These are phyloP conservation scores for Caloboletus inedulis DNA, from an alignment of 1,284 basidiomycete species.

Conservation along the genomic window DNA sequence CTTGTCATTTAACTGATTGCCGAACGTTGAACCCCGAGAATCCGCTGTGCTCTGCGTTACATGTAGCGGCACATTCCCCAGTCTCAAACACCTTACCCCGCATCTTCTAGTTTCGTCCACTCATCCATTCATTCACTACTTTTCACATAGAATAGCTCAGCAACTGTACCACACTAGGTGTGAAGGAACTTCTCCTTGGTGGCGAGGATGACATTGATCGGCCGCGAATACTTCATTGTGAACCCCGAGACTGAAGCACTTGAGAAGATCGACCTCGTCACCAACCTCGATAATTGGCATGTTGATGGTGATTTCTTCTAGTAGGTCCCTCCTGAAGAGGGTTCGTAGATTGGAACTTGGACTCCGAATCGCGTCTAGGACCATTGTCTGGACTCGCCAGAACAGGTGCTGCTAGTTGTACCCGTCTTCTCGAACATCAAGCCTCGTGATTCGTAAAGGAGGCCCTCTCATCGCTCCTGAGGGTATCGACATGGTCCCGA, in stretches of 20 bases:
- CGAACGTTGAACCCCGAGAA: not conserved
- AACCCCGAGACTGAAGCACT: constrained; percentile 1
- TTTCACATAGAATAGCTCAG: not conserved
- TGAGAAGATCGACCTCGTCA: not conserved
- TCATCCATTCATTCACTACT: not conserved
- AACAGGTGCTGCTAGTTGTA: constrained; percentile 1
- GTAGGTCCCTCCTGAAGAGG: not conserved
- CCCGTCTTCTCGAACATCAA: constrained; percentile 8
- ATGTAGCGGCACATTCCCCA: not conserved
- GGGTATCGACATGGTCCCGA: not conserved
- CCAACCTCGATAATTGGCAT: not conserved
- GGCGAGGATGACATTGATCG: not conserved
- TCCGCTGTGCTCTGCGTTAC: not conserved
- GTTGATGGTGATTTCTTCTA: constrained; percentile 2
- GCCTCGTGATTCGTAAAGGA: not conserved
- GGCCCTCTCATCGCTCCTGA: not conserved
- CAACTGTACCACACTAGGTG: not conserved
- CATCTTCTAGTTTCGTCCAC: not conserved
- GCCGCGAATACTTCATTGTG: not conserved
- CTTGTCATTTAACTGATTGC: constrained; percentile 1
- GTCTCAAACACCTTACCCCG: not conserved
- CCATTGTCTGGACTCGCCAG: not conserved
- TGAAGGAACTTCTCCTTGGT: constrained; percentile 1
- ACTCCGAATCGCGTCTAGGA: not conserved
- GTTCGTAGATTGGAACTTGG: not conserved